Evolutionary conservation across 371 early-diverging fungal species (phyloP), one percentile per base, ranked within the genome.

Genomic region (Mucor mucedo): DNA sequence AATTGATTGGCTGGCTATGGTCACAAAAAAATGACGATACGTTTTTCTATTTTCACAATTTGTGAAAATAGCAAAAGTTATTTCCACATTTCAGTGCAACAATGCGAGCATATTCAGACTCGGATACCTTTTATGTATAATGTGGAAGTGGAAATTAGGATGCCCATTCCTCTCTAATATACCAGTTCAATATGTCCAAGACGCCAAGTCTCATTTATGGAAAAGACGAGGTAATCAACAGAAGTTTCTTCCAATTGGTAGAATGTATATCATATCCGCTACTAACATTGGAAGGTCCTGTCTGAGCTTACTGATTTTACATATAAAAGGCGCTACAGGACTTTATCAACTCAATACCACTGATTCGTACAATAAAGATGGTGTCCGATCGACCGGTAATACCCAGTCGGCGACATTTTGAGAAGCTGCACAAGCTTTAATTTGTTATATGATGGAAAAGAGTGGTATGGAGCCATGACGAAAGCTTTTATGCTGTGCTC

Each of bases 251-350:
- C 29, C 33, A 27, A 67, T 72, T 57, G 58, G 62, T 14, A 56
- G 70, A 21, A 44, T 76, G 3, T 65, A 69, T 45, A 56, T 27
- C 2, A 33, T 70, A 8, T 62, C 45, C 9, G 65, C 70, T 11
- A 74, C 28, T 14, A 61, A 63, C 30, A 38, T 49, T 10, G 70
- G 70, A 54, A 62, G 50, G 16, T 70, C 28, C 47, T 59, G 56
- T 48, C 53, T 70, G 35, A 58, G 70, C 1, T 39, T 65, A 5
- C 28, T 70, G 21, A 48, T 73, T 4, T 14, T 50, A 2, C 53
- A 64, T 52, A 57, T 59, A 7, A 10, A 9, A 27, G 73, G 67
- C 1, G 38, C 55, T 5, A 65, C 45, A 2, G 48, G 62, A 7
- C 67, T 63, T 49, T 11, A 65, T 28, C 41, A 64, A 35, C 35